Percentiles rank a stretch among this genome's conserved stretches.
Evolutionary conservation across 2,329 filamentous ascomycete species (phyloP).

Genomic region (Trichoderma sp.): DNA sequence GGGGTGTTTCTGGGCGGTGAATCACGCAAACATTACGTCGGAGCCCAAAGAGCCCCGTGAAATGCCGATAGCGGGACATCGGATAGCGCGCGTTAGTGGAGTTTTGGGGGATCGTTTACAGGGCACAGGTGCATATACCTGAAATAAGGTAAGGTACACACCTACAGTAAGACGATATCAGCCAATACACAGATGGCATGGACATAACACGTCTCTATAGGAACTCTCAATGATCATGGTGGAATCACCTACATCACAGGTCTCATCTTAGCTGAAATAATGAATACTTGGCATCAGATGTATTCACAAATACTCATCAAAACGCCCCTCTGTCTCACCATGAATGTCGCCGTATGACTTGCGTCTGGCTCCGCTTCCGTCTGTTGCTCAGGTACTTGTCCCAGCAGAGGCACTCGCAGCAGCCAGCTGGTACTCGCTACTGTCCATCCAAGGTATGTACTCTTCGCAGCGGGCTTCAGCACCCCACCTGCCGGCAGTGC

Average conservation of each 20-base stretch:
- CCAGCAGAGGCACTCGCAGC: background rate
- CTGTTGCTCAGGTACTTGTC: background rate
- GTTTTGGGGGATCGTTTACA: background rate
- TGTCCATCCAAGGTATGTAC: background rate
- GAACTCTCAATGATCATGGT: background rate
- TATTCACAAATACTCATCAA: background rate
- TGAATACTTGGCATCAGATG: background rate
- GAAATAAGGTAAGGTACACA: too few species aligned
- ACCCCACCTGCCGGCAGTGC: slow-evolving; percentile 5
- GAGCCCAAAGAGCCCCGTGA: background rate
- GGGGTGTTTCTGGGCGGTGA: slow-evolving; percentile 13
- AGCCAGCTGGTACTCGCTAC: background rate
- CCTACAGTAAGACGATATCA: too few species aligned
- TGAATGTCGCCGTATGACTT: background rate
- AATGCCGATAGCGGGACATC: slow-evolving; percentile 8
- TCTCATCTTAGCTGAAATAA: background rate
- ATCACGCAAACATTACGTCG: slow-evolving; percentile 20
- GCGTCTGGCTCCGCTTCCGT: background rate
- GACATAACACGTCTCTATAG: background rate
- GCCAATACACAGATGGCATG: too few species aligned
- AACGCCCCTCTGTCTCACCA: background rate
- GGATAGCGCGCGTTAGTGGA: slow-evolving; percentile 8
- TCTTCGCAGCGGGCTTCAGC: slow-evolving; percentile 1
- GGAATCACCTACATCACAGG: background rate
- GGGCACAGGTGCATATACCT: background rate